Evolutionary conservation across 2,329 filamentous ascomycete species (phyloP).

Genomic region (Colletotrichum sp.): DNA sequence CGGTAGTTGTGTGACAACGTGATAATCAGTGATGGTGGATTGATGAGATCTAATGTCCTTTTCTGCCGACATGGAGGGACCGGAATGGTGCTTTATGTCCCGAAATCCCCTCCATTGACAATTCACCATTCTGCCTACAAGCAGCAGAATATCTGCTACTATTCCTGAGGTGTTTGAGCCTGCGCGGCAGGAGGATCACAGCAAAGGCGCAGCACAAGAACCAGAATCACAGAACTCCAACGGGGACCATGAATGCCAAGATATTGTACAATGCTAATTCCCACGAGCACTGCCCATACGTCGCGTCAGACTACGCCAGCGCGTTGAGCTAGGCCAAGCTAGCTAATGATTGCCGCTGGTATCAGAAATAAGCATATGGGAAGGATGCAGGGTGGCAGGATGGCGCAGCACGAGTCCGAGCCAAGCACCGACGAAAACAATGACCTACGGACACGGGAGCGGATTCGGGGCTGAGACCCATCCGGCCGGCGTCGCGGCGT

Average conservation of each 20-base stretch:
- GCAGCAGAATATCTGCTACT: background rate
- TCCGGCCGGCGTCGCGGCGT: background rate
- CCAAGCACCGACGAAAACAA: background rate
- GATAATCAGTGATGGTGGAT: background rate
- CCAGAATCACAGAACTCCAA: background rate
- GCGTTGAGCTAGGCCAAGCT: background rate
- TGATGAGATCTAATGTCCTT: background rate
- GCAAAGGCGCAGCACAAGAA: background rate
- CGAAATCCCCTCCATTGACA: background rate
- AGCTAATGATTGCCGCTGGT: background rate
- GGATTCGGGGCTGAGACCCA: background rate
- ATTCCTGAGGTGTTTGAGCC: fast-evolving
- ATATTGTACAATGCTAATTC: background rate
- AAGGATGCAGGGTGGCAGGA: background rate
- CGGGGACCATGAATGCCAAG: background rate
- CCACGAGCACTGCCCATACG: background rate
- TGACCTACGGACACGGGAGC: background rate
- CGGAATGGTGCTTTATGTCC: background rate
- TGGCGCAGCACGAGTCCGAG: background rate
- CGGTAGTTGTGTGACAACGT: background rate
- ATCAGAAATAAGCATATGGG: background rate
- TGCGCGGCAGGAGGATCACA: background rate
- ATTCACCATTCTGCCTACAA: background rate
- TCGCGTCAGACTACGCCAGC: background rate
- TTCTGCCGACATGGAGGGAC: background rate